These are phyloP conservation scores for Citrus hindsii DNA, from an alignment of 345 rosid species.

Conservation along the genomic window DNA sequence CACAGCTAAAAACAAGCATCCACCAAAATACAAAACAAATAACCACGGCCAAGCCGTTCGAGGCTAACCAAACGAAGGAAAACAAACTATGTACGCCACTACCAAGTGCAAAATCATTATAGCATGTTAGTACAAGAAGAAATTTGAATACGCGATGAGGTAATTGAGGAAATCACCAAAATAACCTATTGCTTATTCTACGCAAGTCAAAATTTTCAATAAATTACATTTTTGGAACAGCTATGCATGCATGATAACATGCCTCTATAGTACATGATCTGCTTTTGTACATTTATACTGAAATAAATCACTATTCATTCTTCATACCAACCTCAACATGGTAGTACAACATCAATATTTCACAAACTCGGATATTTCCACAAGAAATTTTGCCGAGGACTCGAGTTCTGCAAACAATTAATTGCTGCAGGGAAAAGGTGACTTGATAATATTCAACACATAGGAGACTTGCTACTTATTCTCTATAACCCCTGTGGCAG, in stretches of 20 bases:
- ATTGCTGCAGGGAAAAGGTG: neutral
- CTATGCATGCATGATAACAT: neutral
- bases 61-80: no score
- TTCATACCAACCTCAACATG: neutral
- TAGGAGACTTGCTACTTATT: neutral
- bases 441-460: neutral
- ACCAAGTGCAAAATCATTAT: neutral
- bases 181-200: neutral
- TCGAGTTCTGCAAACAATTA: neutral
- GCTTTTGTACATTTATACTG: neutral
- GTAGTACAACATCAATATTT: neutral
- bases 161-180: neutral
- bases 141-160: neutral
- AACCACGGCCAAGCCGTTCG: neutral
- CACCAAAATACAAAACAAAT: no score
- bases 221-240: neutral
- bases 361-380: neutral
- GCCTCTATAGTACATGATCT: neutral
- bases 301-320: neutral
- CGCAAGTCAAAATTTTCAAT: neutral
- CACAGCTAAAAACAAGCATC: no score
- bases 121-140: neutral
- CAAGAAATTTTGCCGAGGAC: neutral
- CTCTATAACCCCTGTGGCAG: neutral
- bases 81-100: neutral